Conservation (phyloP, 805 yeast genomes). For the Candida pseudofarinosa region DNA sequence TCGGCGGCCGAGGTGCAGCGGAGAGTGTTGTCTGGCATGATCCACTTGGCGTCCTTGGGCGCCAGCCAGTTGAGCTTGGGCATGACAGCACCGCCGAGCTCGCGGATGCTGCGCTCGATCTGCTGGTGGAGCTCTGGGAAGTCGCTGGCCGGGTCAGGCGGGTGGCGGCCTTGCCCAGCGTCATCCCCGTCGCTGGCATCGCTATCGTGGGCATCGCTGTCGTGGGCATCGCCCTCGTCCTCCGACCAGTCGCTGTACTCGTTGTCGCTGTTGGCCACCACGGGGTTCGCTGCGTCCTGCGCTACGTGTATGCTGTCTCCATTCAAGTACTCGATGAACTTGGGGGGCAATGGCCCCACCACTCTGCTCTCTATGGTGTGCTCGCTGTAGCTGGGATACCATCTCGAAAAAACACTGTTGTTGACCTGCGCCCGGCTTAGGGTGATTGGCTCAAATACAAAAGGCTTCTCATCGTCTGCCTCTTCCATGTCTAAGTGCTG, state of each 20-base stretch:
- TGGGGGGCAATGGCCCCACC: slow-evolving; percentile 28
- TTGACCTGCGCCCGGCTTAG: slow-evolving; percentile 24
- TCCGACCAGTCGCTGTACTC: slow-evolving; percentile 71
- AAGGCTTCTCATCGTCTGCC: neutral
- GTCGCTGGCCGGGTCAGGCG: slow-evolving; percentile 39
- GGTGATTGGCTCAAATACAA: slow-evolving; percentile 24
- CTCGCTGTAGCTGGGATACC: slow-evolving; percentile 25
- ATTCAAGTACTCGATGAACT: slow-evolving; percentile 30
- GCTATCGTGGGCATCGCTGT: slow-evolving; percentile 69
- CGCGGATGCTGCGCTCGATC: slow-evolving; percentile 43
- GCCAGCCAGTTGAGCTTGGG: slow-evolving; percentile 98
- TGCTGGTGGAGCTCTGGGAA: slow-evolving; percentile 60
- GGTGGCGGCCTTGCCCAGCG: slow-evolving; percentile 5
- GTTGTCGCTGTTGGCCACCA: slow-evolving; percentile 45
- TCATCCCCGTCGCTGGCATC: slow-evolving; percentile 30
- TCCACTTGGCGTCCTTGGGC: slow-evolving; percentile 95
- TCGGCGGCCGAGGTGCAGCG: slow-evolving; percentile 71
- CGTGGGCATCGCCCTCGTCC: slow-evolving; percentile 38
- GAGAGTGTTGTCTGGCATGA: slow-evolving; percentile 70
- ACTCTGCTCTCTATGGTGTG: slow-evolving; percentile 20
- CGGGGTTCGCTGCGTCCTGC: slow-evolving; percentile 7
- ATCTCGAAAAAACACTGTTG: slow-evolving; percentile 30
- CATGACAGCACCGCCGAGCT: slow-evolving; percentile 55
- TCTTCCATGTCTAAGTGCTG: too few relatives aligned
- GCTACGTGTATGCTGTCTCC: slow-evolving; percentile 23